These are phyloP conservation scores for Torulaspora indica DNA, from an alignment of 805 yeast genomes.

Conservation along the genomic window DNA sequence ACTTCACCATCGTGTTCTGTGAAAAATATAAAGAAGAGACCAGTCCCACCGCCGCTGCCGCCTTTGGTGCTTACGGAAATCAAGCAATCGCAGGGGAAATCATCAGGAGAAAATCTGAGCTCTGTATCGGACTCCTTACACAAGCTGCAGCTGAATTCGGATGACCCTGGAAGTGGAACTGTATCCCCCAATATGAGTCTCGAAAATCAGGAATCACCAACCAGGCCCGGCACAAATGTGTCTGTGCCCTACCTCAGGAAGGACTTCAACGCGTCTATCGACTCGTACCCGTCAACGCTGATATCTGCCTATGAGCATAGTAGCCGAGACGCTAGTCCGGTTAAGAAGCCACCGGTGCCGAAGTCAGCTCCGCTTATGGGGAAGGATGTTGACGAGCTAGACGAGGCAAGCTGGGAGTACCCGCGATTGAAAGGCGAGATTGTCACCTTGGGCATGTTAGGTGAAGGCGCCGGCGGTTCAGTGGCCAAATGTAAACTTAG, in stretches of 20 bases:
- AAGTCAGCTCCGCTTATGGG: conserved; percentile 4
- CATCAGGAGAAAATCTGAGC: conserved; percentile 1
- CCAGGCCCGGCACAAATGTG: conserved; percentile 1
- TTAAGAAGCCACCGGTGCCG: conserved; percentile 5
- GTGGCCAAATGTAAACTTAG: conserved; percentile 72
- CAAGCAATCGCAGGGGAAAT: neutral
- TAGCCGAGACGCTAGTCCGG: conserved; percentile 15
- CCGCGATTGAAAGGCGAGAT: conserved; percentile 52
- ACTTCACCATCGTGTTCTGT: conserved; percentile 33
- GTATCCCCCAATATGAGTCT: neutral
- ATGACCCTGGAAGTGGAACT: conserved; percentile 2
- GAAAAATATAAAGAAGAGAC: conserved; percentile 29
- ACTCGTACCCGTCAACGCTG: conserved; percentile 26
- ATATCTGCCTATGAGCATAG: conserved; percentile 25
- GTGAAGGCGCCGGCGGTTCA: conserved; percentile 94
- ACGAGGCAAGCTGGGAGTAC: conserved; percentile 70
- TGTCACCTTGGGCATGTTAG: conserved; percentile 63
- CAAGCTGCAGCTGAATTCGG: conserved; percentile 10
- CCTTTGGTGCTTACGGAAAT: conserved; percentile 11
- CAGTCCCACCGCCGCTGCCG: conserved; percentile 32
- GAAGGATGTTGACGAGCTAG: conserved; percentile 50
- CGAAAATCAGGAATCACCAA: neutral
- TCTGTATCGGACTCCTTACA: conserved; percentile 11
- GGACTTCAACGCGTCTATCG: conserved; percentile 19
- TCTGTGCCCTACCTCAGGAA: conserved; percentile 13